Evolutionary conservation across 2,329 filamentous ascomycete genomes (phyloP), one percentile per base, ranked within the genome.

Genomic region (Aurifilum marmelostoma): DNA sequence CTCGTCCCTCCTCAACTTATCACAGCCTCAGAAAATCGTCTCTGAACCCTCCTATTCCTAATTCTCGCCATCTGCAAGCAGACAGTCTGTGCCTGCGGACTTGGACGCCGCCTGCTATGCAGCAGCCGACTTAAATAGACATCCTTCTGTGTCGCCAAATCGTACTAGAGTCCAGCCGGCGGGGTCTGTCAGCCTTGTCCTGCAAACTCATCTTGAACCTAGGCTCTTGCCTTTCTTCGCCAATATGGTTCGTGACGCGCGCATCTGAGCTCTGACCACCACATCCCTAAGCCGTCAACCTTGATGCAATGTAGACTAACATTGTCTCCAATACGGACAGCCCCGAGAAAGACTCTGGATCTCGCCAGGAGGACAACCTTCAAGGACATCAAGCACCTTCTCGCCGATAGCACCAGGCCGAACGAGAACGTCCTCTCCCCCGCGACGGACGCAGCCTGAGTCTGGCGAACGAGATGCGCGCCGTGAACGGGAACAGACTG

Each of bases 211-310:
- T 11, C 41, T 52, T 62, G 58, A n/a, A 62, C 18, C 41, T 39
- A 43, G 58, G 43, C n/a, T 29, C 14, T 29, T 14, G 34, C 11
- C 47, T 27, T 67, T 54, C 29, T 54, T 21, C 41, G 14, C 29
- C 61, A 47, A 52, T 14, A 67, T 67, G 65, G 65, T 67, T n/a
- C 41, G 65, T 67, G 56, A 61, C 62, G 50, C 41, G 32, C 54
- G 43, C 63, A 65, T 65, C 34, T 16, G 12, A 54, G n/a, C n/a
- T 39, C 63, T 34, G 37, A n/a, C n/a, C 37, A 56, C n/a, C 37
- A 11, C 34, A 56, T 3, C 34, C 43, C 41, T 34, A 27, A 47
- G 9, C 29, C n/a, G n/a, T 27, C 32, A 41, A 12, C 6, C 29
- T n/a, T 41, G 16, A 32, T 47, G 34, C 21, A 24, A 27, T 56